Conservation (phyloP, 768 basidiomycete genomes). For the Leccinum pellstonianum region DNA sequence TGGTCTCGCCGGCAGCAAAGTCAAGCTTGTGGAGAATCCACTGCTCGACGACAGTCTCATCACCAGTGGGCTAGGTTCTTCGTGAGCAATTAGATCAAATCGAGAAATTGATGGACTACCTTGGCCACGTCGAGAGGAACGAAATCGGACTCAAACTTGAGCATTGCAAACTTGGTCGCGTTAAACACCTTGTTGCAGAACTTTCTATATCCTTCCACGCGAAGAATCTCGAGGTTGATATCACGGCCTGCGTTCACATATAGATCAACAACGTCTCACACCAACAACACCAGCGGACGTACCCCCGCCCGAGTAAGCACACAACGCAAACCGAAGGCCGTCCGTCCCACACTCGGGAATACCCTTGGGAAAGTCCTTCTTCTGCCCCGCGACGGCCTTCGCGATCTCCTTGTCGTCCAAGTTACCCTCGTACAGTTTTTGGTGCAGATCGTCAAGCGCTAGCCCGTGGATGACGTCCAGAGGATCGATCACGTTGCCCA, state of each 20-base stretch:
- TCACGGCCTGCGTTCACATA: conserved; percentile 68
- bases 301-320: conserved; percentile 93
- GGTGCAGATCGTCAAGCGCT: conserved; percentile 73
- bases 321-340: conserved; percentile 91
- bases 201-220: conserved; percentile 97
- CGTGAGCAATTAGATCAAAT: neutral
- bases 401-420: conserved; percentile 88
- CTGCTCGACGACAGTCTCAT: conserved; percentile 87
- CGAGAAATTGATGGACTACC: conserved; percentile 40
- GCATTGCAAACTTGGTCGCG: conserved; percentile 98
- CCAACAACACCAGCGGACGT: conserved; percentile 9
- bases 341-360: conserved; percentile 99
- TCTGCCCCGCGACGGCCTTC: conserved; percentile 93
- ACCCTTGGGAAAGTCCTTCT: conserved; percentile 98
- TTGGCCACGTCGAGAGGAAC: conserved; percentile 67
- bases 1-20: conserved; percentile 72
- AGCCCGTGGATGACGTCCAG: conserved; percentile 91
- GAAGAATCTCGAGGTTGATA: conserved; percentile 93
- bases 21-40: conserved; percentile 98
- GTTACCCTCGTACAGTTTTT: conserved; percentile 87
- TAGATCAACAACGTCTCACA: neutral
- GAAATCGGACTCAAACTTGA: conserved; percentile 86
- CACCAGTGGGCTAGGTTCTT: conserved; percentile 68
- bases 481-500: conserved; percentile 98
- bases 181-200: conserved; percentile 99